Percentiles rank a stretch among this genome's conserved stretches.
These are phyloP conservation scores for Fusarium sulawesiense DNA, from an alignment of 2,329 filamentous ascomycete species.

Conservation along the genomic window DNA sequence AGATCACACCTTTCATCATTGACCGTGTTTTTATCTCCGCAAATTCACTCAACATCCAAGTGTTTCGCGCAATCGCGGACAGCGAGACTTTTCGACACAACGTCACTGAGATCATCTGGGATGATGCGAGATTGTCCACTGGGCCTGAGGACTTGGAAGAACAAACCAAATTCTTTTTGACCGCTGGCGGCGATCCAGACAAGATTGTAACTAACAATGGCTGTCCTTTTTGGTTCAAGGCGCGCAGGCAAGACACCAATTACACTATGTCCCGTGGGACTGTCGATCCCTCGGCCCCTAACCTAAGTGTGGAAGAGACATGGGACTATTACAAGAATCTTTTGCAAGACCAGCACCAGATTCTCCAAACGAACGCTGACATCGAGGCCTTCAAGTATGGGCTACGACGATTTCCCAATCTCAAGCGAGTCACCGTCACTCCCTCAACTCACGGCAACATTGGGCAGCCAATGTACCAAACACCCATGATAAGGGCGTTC, in stretches of 20 bases:
- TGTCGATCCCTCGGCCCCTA: not conserved
- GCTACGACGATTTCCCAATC: not conserved
- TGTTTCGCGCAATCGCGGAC: not conserved
- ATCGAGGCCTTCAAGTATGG: slow-evolving; percentile 3
- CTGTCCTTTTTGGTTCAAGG: slow-evolving; percentile 3
- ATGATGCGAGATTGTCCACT: not conserved
- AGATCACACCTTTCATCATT: not conserved
- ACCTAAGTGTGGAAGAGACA: not conserved
- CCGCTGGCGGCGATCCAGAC: not conserved
- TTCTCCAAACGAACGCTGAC: not conserved
- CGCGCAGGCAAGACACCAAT: not conserved
- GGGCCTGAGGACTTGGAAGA: not conserved
- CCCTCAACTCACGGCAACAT: not conserved
- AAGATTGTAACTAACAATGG: not conserved
- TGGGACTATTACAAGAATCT: slow-evolving; percentile 1
- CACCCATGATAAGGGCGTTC: slow-evolving; percentile 8
- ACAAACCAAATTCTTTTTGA: no score
- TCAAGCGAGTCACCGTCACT: not conserved
- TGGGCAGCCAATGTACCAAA: not conserved
- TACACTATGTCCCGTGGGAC: no score
- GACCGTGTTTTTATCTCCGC: not conserved
- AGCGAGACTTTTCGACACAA: not conserved
- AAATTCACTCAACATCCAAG: not conserved
- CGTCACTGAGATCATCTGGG: slow-evolving; percentile 1
- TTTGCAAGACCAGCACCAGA: not conserved